Percentiles rank a stretch among this genome's conserved stretches.
phyloP scores from a whole-genome alignment of 2,329 filamentous ascomycete genomes.

The Cordyceps militaris region DNA sequence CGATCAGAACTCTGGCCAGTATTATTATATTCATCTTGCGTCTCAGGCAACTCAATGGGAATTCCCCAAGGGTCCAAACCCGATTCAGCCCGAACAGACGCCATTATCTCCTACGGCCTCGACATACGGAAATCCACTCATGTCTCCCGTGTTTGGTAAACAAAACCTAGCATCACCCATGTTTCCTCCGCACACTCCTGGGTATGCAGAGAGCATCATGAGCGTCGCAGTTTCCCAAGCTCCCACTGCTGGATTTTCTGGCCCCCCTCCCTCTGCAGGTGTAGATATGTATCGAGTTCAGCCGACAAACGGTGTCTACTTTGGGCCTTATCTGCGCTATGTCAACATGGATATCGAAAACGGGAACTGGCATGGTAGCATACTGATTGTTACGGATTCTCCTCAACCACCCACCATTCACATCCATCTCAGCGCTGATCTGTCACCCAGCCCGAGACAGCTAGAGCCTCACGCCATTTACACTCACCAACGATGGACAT shows the following conservation, averaged over 20 bases:
- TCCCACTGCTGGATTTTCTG: slow-evolving; percentile 77
- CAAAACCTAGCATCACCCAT: slow-evolving; percentile 65
- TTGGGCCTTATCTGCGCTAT: slow-evolving; percentile 91
- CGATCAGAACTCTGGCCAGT: slow-evolving; percentile 91
- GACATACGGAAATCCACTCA: slow-evolving; percentile 67
- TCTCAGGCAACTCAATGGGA: slow-evolving; percentile 98
- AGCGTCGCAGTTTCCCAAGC: slow-evolving; percentile 68
- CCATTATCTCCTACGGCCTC: slow-evolving; percentile 78
- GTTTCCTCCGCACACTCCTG: slow-evolving; percentile 74
- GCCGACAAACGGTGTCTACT: slow-evolving; percentile 95
- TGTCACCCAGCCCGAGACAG: slow-evolving; percentile 89
- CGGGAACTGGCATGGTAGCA: slow-evolving; percentile 86
- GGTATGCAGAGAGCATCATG: slow-evolving; percentile 80
- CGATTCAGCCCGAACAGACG: slow-evolving; percentile 71
- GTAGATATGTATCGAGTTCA: slow-evolving; percentile 91
- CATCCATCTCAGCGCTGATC: slow-evolving; percentile 79
- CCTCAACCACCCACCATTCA: slow-evolving; percentile 94
- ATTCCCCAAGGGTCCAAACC: slow-evolving; percentile 92
- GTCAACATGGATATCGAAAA: slow-evolving; percentile 95
- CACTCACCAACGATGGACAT: slow-evolving; percentile 88
- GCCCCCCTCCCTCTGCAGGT: slow-evolving; percentile 79
- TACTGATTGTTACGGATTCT: slow-evolving; percentile 84
- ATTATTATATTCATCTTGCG: slow-evolving; percentile 96
- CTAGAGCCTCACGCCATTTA: slow-evolving; percentile 75
- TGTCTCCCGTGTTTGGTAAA: slow-evolving; percentile 58